A percentile compares a stretch with the other conserved stretches of the same genome.
Evolutionary conservation across 768 basidiomycete species (phyloP).

Genomic region (Phaffia australis): DNA sequence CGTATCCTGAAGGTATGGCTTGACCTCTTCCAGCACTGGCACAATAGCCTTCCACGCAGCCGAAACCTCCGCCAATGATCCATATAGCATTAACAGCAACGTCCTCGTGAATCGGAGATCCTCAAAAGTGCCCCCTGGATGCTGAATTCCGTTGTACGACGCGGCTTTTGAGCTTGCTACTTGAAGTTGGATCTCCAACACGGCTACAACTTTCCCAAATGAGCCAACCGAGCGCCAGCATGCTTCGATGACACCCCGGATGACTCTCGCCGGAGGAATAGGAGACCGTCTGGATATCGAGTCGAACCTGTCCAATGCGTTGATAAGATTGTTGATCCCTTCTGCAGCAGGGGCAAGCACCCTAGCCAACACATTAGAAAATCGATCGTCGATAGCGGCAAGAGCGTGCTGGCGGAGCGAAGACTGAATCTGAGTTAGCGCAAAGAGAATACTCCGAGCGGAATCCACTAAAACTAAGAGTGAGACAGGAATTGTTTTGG

Average conservation of each 20-base stretch:
- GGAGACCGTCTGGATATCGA: constrained; percentile 54
- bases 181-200: constrained; percentile 68
- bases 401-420: constrained; percentile 76
- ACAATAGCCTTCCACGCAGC: constrained; percentile 69
- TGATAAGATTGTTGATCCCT: constrained; percentile 73
- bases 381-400: constrained; percentile 68
- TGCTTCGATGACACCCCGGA: constrained; percentile 65
- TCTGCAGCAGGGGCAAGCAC: constrained; percentile 73
- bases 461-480: constrained; percentile 67
- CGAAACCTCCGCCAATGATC: constrained; percentile 76
- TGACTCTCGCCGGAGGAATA: constrained; percentile 56
- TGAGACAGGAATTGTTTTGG: constrained; percentile 57
- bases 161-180: constrained; percentile 34
- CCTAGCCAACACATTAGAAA: constrained; percentile 66
- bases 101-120: constrained; percentile 81
- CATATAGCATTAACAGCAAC: constrained; percentile 75
- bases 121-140: constrained; percentile 38
- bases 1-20: constrained; percentile 46
- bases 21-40: constrained; percentile 59
- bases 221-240: constrained; percentile 73
- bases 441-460: constrained; percentile 84
- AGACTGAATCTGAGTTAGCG: constrained; percentile 80
- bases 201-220: constrained; percentile 77
- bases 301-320: constrained; percentile 84
- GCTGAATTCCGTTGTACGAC: neutral